These are phyloP conservation scores for Botryobasidium botryosum DNA, from an alignment of 768 basidiomycete species.

Conservation along the genomic window DNA sequence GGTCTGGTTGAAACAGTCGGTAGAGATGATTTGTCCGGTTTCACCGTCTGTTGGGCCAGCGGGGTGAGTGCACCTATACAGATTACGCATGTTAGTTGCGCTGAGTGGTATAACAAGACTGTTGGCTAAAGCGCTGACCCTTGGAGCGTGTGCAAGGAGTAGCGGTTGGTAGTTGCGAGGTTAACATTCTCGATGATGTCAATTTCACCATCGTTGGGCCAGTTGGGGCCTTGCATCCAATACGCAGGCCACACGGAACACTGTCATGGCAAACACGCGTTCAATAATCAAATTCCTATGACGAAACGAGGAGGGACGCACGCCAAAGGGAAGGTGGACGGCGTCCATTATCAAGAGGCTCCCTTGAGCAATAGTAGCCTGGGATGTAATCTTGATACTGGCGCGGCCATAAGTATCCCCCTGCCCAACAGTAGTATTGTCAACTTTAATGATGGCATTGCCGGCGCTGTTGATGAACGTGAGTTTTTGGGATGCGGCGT, in stretches of 20 bases:
- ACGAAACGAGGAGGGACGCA: too few species aligned
- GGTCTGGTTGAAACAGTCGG: slow-evolving; percentile 5
- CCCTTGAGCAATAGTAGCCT: not conserved
- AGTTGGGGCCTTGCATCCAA: not conserved
- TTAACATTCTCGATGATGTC: slow-evolving; percentile 2
- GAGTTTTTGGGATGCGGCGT: slow-evolving; percentile 32
- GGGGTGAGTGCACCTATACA: not conserved
- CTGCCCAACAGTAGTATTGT: slow-evolving; percentile 41
- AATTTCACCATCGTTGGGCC: slow-evolving; percentile 1
- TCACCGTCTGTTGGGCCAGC: not conserved
- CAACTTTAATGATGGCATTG: slow-evolving; percentile 61
- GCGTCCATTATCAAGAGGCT: not conserved
- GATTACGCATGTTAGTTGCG: too few species aligned
- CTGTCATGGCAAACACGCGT: not conserved
- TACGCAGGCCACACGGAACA: not conserved
- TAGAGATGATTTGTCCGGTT: not conserved
- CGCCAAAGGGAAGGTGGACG: slow-evolving; percentile 5
- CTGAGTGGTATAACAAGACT: not conserved
- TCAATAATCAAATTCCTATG: not conserved
- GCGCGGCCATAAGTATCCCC: not conserved
- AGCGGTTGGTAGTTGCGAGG: not conserved
- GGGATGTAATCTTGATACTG: not conserved
- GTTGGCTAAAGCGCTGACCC: not conserved
- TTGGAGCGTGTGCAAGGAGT: not conserved
- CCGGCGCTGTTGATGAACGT: slow-evolving; percentile 50